Percentiles rank a stretch among this genome's conserved stretches.
Evolutionary conservation across 257 asterid genomes (phyloP).

Genomic region (Jacaranda copaia): DNA sequence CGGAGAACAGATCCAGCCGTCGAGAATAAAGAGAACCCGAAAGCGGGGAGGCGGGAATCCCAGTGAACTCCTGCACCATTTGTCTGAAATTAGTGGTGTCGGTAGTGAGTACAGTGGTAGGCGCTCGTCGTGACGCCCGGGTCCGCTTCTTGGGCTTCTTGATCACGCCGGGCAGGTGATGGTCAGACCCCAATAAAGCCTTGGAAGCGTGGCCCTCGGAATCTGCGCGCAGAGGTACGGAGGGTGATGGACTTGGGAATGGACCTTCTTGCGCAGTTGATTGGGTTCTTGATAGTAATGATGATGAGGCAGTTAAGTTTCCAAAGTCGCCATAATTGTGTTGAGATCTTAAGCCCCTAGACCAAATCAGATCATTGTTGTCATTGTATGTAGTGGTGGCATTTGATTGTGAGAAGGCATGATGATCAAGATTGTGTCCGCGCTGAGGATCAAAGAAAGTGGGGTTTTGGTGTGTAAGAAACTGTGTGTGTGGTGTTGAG

Average conservation of each 20-base stretch:
- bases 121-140: slow-evolving; percentile 82
- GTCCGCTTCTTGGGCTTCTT: slow-evolving; percentile 84
- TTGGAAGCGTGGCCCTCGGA: slow-evolving; percentile 24
- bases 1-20: slow-evolving; percentile 63
- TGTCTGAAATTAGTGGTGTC: slow-evolving; percentile 83
- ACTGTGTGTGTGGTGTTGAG: slow-evolving; percentile 39
- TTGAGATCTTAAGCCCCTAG: slow-evolving; percentile 54
- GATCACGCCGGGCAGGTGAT: slow-evolving; percentile 22
- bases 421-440: slow-evolving; percentile 29
- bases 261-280: slow-evolving; percentile 27
- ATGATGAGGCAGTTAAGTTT: slow-evolving; percentile 31
- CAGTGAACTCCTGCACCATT: slow-evolving; percentile 94
- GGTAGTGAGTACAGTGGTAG: slow-evolving; percentile 88
- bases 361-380: slow-evolving; percentile 61
- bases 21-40: slow-evolving; percentile 66
- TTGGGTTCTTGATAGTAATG: slow-evolving; percentile 30
- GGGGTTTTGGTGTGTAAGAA: slow-evolving; percentile 49
- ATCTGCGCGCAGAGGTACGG: slow-evolving; percentile 1
- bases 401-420: too few relatives aligned
- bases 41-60: slow-evolving; percentile 66
- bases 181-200: neutral
- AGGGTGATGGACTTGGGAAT: slow-evolving; percentile 22
- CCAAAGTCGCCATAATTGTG: slow-evolving; percentile 41
- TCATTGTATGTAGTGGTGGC: neutral
- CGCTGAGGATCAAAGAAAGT: slow-evolving; percentile 51